Percentiles rank a stretch among this genome's conserved stretches.
These are phyloP conservation scores for Casuarina cunninghamiana DNA, from an alignment of 306 rosid genomes.

Conservation along the genomic window DNA sequence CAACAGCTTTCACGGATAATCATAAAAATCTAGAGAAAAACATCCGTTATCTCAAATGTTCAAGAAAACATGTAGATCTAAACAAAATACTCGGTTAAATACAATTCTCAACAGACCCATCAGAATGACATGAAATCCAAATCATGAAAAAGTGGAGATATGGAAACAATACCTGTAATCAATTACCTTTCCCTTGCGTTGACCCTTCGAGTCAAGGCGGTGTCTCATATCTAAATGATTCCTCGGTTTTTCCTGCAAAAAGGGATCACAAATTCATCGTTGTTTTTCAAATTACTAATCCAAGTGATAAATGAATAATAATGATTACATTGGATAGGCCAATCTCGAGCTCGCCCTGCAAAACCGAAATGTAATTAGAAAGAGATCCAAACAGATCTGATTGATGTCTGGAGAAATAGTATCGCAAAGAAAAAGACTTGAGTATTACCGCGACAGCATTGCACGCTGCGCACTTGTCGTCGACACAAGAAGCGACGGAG, in stretches of 20 bases:
- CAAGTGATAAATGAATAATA: too few relatives aligned
- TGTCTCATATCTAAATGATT: constrained; percentile 98
- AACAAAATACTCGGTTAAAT: neutral
- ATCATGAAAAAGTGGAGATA: neutral
- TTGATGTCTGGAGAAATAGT: neutral
- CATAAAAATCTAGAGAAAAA: constrained; percentile 40
- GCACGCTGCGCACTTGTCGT: constrained; percentile 92
- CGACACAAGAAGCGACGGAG: constrained; percentile 46
- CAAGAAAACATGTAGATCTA: constrained; percentile 15
- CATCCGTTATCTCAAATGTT: constrained; percentile 37
- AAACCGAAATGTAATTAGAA: neutral
- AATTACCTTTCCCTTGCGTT: constrained; percentile 84
- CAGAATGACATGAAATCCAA: neutral
- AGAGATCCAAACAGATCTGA: neutral
- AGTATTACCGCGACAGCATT: constrained; percentile 77
- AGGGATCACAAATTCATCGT: too few relatives aligned
- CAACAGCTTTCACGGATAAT: constrained; percentile 27
- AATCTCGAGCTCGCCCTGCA: constrained; percentile 83
- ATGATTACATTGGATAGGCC: constrained; percentile 72
- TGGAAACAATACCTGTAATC: constrained; percentile 74
- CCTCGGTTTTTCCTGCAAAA: constrained; percentile 80
- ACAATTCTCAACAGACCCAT: neutral
- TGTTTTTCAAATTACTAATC: neutral
- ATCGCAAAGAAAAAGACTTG: neutral
- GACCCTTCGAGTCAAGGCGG: constrained; percentile 94